These are phyloP conservation scores for Phytophthora pistaciae DNA, from an alignment of 352 stramenopile species.

Conservation along the genomic window DNA sequence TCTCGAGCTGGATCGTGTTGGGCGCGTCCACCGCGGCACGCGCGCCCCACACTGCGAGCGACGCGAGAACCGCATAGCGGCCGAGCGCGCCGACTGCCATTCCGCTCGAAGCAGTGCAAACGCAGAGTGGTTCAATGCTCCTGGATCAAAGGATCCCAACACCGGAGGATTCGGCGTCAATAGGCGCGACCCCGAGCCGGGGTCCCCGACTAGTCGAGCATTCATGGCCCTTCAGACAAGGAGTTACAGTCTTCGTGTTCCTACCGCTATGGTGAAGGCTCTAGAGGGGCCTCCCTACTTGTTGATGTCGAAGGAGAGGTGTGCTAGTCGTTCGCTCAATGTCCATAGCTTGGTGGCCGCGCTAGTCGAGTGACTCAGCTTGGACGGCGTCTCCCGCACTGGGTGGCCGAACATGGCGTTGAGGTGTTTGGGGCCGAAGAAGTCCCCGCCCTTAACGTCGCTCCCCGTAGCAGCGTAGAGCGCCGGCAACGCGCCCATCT, in stretches of 20 bases:
- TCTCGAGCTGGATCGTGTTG: constrained; percentile 52
- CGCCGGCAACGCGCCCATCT: constrained; percentile 54
- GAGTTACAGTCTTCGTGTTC: constrained; percentile 15
- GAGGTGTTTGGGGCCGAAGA: constrained; percentile 41
- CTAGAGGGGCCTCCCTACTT: constrained; percentile 17
- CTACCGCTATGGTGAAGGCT: not conserved
- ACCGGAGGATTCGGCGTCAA: constrained; percentile 22
- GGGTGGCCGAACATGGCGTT: constrained; percentile 52
- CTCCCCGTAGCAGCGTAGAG: constrained; percentile 50
- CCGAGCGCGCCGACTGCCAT: constrained; percentile 16
- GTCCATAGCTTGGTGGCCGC: constrained; percentile 51
- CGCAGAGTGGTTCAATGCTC: not conserved
- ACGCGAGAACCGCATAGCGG: constrained; percentile 25
- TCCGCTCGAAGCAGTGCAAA: not conserved
- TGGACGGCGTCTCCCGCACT: constrained; percentile 34
- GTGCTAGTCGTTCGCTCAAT: constrained; percentile 49
- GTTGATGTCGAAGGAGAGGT: constrained; percentile 35
- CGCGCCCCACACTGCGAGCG: constrained; percentile 11
- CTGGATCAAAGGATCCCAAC: constrained; percentile 8
- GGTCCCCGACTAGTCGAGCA: constrained; percentile 29
- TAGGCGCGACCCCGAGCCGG: constrained; percentile 6
- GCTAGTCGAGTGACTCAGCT: constrained; percentile 31
- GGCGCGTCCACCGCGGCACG: constrained; percentile 9
- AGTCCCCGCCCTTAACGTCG: constrained; percentile 30
- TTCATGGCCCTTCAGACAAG: not conserved